Evolutionary conservation across 805 yeast species (phyloP).

Genomic region (Kodamaea kaohsiungensis): DNA sequence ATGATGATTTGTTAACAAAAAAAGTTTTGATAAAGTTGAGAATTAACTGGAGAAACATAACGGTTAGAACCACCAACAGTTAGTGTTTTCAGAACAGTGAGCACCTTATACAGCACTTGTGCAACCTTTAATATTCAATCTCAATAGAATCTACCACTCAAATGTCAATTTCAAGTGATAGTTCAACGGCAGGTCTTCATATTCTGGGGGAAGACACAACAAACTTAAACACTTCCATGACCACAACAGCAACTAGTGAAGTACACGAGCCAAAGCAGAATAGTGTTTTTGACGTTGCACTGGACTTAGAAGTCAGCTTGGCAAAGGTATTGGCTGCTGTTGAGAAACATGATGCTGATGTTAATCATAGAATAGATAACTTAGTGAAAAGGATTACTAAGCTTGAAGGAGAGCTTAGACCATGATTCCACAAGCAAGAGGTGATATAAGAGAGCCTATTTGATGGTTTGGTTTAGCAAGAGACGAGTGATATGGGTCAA

Average conservation of each 20-base stretch:
- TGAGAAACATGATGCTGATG: slow-evolving; percentile 29
- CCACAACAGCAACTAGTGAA: neutral
- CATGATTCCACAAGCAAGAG: neutral
- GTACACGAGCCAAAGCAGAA: neutral
- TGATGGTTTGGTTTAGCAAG: neutral
- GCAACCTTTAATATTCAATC: too few relatives aligned
- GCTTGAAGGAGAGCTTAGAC: slow-evolving; percentile 11
- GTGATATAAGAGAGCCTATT: neutral
- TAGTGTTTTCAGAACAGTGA: neutral
- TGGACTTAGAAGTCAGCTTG: slow-evolving; percentile 30
- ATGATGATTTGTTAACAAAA: neutral
- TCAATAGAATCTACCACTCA: neutral
- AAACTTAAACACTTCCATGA: neutral
- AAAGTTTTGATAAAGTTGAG: neutral
- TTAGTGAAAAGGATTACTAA: slow-evolving; percentile 21
- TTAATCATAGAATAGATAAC: slow-evolving; percentile 26
- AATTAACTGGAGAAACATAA: neutral
- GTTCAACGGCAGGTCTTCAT: neutral
- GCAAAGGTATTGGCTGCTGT: slow-evolving; percentile 21
- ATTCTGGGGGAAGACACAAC: neutral
- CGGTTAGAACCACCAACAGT: neutral
- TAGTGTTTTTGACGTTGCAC: slow-evolving; percentile 33
- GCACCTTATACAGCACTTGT: too few relatives aligned
- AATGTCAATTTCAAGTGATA: slow-evolving; percentile 2
- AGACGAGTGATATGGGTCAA: neutral